Evolutionary conservation across 2,329 filamentous ascomycete species (phyloP), one percentile per base, ranked within the genome.

Genomic region (Biscogniauxia marginata): DNA sequence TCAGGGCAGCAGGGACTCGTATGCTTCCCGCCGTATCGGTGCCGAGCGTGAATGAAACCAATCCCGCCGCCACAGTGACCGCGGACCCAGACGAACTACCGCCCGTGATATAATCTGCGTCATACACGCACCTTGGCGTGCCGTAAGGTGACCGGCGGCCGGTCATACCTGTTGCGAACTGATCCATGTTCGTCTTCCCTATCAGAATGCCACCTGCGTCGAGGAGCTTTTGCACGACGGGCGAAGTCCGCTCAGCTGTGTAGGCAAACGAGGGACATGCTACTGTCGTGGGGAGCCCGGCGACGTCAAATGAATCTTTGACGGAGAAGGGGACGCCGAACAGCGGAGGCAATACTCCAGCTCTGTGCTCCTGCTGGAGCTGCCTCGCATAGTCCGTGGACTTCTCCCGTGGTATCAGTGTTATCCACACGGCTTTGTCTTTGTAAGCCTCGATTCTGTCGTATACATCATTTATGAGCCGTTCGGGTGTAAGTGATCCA

Each of bases 151-250:
- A 84, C 22, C 83, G 77, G 48, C 79, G 82, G 16, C 84, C 84
- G 11, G 79, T 81, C 2, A 87, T 74, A 0, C 84, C 84, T 0
- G 84, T 86, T 2, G 84, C 84, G 3, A 87, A 74, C 67, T 87
- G 84, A 64, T 87, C 84, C 53, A 87, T 75, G 62, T 81, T 82
- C 11, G 75, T 75, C 64, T 86, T 86, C 24, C 84, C 84, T 46
- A 86, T 73, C 55, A 82, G 79, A 3, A 86, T 65, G 0, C 76
- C 84, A 6, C 83, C 83, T 13, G 79, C 77, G 4, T 74, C 71
- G 3, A 83, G 70, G 4, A 83, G 65, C 46, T 73, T 74, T 21
- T 78, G 70, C 20, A 82, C 77, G 1, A 79, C 77, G 4, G 73
- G 72, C 1, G 80, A 77, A 16, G 74, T 79, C 7, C 70, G 65